Conservation (phyloP, 768 basidiomycete species). For the Mycena polygramma region DNA sequence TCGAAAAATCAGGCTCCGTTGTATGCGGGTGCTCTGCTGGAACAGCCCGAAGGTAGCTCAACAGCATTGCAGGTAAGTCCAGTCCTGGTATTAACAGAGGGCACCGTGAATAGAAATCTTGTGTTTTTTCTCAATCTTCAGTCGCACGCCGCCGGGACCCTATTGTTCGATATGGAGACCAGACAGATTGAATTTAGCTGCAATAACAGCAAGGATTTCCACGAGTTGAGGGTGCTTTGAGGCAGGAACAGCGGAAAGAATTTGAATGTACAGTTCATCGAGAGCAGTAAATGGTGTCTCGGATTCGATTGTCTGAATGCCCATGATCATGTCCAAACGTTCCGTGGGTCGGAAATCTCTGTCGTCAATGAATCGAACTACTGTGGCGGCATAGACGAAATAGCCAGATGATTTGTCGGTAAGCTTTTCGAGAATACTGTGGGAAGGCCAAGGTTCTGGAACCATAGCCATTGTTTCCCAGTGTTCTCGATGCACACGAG, state of each 20-base stretch:
- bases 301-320: not conserved
- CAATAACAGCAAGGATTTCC: constrained; percentile 2
- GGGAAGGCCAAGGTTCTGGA: not conserved
- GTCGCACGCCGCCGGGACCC: too few species aligned
- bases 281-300: constrained; percentile 4
- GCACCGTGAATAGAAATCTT: too few species aligned
- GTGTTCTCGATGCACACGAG: constrained; percentile 2
- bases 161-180: not conserved
- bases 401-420: constrained; percentile 17
- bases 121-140: constrained; percentile 28
- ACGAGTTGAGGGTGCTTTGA: not conserved
- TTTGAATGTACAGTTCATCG: constrained; percentile 24
- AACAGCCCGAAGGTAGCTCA: too few species aligned
- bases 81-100: too few species aligned
- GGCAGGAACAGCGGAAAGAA: not conserved
- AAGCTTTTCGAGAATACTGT: not conserved
- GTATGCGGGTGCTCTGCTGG: too few species aligned
- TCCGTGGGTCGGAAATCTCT: constrained; percentile 18
- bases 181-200: not conserved
- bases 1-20: too few species aligned
- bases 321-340: constrained; percentile 8
- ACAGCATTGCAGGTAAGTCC: too few species aligned
- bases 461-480: not conserved
- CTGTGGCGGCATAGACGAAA: constrained; percentile 22
- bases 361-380: too few species aligned